Percentiles rank a stretch among this genome's conserved stretches.
phyloP scores from a whole-genome alignment of 1,284 basidiomycete genomes.

The Agaricales sp. region DNA sequence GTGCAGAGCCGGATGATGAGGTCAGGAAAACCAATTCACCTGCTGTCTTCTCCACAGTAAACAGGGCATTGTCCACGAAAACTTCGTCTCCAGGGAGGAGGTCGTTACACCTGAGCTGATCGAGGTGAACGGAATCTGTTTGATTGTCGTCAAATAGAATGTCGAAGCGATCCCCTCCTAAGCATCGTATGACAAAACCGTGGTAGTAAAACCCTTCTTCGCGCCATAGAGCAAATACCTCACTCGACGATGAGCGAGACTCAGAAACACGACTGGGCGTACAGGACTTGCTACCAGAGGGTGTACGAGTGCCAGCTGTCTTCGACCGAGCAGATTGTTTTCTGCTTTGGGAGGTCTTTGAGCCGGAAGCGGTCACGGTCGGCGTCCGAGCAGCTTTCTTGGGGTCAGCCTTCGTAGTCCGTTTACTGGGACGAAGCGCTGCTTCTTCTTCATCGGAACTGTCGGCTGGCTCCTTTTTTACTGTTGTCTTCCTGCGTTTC shows the following conservation, averaged over 20 bases:
- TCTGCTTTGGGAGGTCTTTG: not conserved
- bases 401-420: not conserved
- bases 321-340: not conserved
- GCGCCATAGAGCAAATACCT: constrained; percentile 61
- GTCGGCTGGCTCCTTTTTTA: constrained; percentile 31
- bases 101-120: constrained; percentile 42
- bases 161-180: constrained; percentile 17
- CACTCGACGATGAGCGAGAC: constrained; percentile 24
- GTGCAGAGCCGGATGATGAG: not conserved
- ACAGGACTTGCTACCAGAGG: constrained; percentile 7
- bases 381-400: not conserved
- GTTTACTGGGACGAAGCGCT: not conserved
- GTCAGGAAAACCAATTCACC: constrained; percentile 9
- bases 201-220: constrained; percentile 50
- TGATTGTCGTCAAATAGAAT: constrained; percentile 54
- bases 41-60: constrained; percentile 23
- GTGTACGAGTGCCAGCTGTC: not conserved
- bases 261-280: constrained; percentile 17
- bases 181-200: constrained; percentile 34
- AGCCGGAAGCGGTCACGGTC: not conserved
- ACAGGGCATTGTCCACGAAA: constrained; percentile 22
- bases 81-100: constrained; percentile 48
- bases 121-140: constrained; percentile 31
- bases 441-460: constrained; percentile 19
- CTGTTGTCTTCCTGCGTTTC: constrained; percentile 9